These are phyloP conservation scores for Penicillium psychrofluorescens DNA, from an alignment of 495 filamentous ascomycete species.

Conservation along the genomic window DNA sequence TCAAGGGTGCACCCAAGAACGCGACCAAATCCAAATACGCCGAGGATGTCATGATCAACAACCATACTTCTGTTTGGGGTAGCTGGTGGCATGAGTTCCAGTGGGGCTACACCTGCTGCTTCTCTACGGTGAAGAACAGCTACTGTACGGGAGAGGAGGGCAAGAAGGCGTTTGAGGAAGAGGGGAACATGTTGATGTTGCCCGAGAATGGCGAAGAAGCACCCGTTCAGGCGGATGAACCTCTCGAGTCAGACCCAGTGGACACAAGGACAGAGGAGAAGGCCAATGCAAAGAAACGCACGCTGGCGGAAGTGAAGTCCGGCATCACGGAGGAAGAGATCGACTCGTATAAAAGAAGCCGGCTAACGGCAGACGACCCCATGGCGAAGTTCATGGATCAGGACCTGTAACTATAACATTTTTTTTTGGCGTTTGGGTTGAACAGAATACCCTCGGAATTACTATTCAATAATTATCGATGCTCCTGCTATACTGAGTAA, in stretches of 20 bases:
- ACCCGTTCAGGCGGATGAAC: slow-evolving; percentile 15
- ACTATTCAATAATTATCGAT: background rate
- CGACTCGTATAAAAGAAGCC: slow-evolving; percentile 71
- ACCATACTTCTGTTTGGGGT: slow-evolving; percentile 90
- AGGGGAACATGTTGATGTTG: slow-evolving; percentile 48
- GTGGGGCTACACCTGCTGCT: slow-evolving; percentile 98
- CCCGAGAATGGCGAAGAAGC: slow-evolving; percentile 18
- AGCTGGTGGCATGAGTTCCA: slow-evolving; percentile 95
- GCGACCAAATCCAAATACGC: slow-evolving; percentile 79
- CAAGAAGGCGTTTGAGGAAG: slow-evolving; percentile 62
- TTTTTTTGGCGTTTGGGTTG: slow-evolving; percentile 12
- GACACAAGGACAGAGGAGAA: slow-evolving; percentile 17
- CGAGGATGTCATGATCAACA: slow-evolving; percentile 82
- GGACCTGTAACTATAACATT: slow-evolving; percentile 23
- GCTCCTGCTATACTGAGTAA: too few species aligned
- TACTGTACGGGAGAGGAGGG: slow-evolving; percentile 93
- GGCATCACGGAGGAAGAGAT: slow-evolving; percentile 75
- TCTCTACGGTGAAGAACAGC: slow-evolving; percentile 86
- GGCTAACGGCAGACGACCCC: slow-evolving; percentile 65
- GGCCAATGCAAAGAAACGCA: slow-evolving; percentile 55
- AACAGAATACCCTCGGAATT: slow-evolving; percentile 17
- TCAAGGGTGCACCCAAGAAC: slow-evolving; percentile 80
- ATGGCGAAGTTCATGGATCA: slow-evolving; percentile 73
- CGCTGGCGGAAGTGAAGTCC: slow-evolving; percentile 61
- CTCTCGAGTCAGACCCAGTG: slow-evolving; percentile 25